Evolutionary conservation across 1,284 basidiomycete species (phyloP).

Genomic region (Ceratobasidium sp.): DNA sequence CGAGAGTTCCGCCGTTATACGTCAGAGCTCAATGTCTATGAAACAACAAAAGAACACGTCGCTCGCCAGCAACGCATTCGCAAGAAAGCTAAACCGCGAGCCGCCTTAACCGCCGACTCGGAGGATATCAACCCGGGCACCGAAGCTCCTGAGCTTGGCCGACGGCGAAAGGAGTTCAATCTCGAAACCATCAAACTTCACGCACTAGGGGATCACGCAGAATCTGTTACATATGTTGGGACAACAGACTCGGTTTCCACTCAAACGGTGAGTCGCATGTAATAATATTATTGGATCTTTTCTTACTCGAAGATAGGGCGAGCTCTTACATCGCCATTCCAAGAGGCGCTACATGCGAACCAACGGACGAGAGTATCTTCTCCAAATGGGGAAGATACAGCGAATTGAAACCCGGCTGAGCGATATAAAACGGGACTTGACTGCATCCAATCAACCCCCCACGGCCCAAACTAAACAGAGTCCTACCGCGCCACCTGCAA

Average conservation of each 20-base stretch:
- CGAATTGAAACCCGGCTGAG: slow-evolving; percentile 18
- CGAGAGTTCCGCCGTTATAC: slow-evolving; percentile 51
- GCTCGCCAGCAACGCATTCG: slow-evolving; percentile 44
- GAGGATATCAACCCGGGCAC: background rate
- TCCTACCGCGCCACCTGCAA: too few species aligned
- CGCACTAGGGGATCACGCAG: slow-evolving; percentile 56
- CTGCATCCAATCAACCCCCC: background rate
- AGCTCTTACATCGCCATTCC: background rate
- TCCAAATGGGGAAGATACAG: slow-evolving; percentile 20
- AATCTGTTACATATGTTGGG: slow-evolving; percentile 54
- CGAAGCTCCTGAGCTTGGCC: background rate
- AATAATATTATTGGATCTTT: background rate
- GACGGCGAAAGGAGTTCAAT: slow-evolving; percentile 51
- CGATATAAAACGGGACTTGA: background rate
- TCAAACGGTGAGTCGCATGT: slow-evolving; percentile 54
- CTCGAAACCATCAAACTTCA: slow-evolving; percentile 58
- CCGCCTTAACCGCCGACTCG: background rate
- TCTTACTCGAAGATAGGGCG: slow-evolving; percentile 42
- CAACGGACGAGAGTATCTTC: slow-evolving; percentile 2
- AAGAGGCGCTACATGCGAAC: slow-evolving; percentile 17
- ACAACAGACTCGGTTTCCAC: slow-evolving; percentile 59
- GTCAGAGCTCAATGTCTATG: slow-evolving; percentile 52
- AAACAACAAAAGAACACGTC: slow-evolving; percentile 53
- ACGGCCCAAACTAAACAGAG: background rate
- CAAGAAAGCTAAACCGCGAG: slow-evolving; percentile 2